Conservation (phyloP, 73 alveolate species). For the Paramecium tetraurelia region DNA sequence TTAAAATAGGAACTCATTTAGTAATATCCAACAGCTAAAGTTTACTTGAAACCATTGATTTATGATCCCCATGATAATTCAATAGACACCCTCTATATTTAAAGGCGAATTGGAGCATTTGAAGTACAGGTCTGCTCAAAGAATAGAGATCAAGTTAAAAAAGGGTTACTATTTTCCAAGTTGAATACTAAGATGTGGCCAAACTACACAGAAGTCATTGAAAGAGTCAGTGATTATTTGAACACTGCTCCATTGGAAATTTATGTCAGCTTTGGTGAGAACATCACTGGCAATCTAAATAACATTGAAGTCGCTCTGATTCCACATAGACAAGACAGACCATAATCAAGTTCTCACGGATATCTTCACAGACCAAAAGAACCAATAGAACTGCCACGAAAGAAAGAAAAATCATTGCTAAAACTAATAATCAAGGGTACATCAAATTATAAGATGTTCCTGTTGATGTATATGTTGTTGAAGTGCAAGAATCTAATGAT, state of each 20-base stretch:
- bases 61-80: constrained; percentile 55
- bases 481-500: constrained; percentile 65
- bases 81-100: background rate
- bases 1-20: constrained; percentile 57
- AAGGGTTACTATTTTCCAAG: constrained; percentile 57
- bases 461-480: constrained; percentile 58
- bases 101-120: constrained; percentile 61
- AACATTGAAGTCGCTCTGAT: constrained; percentile 48
- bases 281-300: background rate
- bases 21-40: constrained; percentile 67
- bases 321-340: constrained; percentile 27
- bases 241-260: constrained; percentile 38
- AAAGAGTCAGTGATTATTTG: constrained; percentile 38
- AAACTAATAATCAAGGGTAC: constrained; percentile 58
- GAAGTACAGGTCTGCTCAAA: constrained; percentile 64
- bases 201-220: constrained; percentile 27
- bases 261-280: constrained; percentile 18
- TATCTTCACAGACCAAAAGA: constrained; percentile 34
- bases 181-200: constrained; percentile 68
- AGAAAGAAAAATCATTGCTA: constrained; percentile 20
- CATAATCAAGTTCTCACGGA: constrained; percentile 34
- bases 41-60: constrained; percentile 64
- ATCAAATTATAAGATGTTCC: constrained; percentile 57
- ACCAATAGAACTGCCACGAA: background rate
- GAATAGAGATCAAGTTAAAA: constrained; percentile 35